Conservation (phyloP, 2,329 filamentous ascomycete genomes). For the Penicillium glabrum region DNA sequence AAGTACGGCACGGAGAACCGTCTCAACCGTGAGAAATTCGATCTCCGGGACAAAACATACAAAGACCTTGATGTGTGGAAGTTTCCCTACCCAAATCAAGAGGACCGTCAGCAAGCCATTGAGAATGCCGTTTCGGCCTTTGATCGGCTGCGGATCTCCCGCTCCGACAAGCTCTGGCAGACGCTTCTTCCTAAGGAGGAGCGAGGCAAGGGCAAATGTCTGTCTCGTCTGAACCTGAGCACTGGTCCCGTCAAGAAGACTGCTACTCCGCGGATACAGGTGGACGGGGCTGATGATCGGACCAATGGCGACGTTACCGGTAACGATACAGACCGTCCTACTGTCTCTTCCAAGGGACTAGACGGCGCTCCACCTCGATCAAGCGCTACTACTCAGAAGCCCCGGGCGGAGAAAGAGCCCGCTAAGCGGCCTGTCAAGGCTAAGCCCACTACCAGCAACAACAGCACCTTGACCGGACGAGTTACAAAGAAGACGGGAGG, state of each 20-base stretch:
- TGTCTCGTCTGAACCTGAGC: constrained; percentile 59
- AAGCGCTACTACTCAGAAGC: constrained; percentile 31
- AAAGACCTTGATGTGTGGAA: constrained; percentile 63
- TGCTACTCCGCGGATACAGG: constrained; percentile 38
- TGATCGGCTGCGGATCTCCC: constrained; percentile 60
- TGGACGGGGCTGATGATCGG: constrained; percentile 37
- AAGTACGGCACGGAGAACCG: constrained; percentile 56
- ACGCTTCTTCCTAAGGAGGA: constrained; percentile 60
- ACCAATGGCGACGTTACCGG: constrained; percentile 29
- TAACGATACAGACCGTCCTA: constrained; percentile 39
- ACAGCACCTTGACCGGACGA: constrained; percentile 46
- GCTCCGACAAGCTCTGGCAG: constrained; percentile 64
- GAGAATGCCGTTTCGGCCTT: constrained; percentile 64
- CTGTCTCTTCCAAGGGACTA: constrained; percentile 26
- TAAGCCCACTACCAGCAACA: constrained; percentile 50
- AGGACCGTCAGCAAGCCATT: constrained; percentile 60
- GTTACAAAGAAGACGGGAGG: constrained; percentile 48
- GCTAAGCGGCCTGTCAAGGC: constrained; percentile 38
- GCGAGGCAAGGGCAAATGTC: constrained; percentile 60
- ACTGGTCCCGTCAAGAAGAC: constrained; percentile 41
- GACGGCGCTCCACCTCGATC: constrained; percentile 28
- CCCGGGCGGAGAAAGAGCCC: constrained; percentile 34
- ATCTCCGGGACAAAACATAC: constrained; percentile 59
- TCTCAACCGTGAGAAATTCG: constrained; percentile 51
- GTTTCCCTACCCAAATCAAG: constrained; percentile 57